Conservation (phyloP, 2,329 filamentous ascomycete species). For the Ophiocordyceps camponoti-leonardi region DNA sequence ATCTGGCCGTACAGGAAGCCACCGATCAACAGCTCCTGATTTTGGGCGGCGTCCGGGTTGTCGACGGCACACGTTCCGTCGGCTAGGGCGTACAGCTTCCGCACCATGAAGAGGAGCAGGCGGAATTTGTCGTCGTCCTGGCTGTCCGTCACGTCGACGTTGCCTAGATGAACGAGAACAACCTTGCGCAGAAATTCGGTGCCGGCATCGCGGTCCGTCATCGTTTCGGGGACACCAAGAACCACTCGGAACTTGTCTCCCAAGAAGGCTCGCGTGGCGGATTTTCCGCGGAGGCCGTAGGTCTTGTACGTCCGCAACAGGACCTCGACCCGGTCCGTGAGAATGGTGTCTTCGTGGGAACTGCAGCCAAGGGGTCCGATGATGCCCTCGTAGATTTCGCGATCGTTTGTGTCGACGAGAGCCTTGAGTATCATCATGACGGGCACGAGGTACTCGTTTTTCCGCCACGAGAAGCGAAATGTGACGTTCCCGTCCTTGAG, state of each 20-base stretch:
- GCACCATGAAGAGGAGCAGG: slow-evolving; percentile 86
- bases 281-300: slow-evolving; percentile 68
- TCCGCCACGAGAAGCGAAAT: slow-evolving; percentile 94
- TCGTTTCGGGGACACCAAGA: slow-evolving; percentile 65
- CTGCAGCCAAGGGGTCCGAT: slow-evolving; percentile 64
- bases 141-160: slow-evolving; percentile 62
- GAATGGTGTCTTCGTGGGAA: slow-evolving; percentile 72
- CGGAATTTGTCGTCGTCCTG: slow-evolving; percentile 89
- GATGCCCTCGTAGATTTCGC: slow-evolving; percentile 88
- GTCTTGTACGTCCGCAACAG: slow-evolving; percentile 84
- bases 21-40: slow-evolving; percentile 85
- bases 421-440: slow-evolving; percentile 96
- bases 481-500: slow-evolving; percentile 90
- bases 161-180: slow-evolving; percentile 81
- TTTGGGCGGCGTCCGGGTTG: slow-evolving; percentile 92
- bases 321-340: slow-evolving; percentile 86
- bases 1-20: slow-evolving; percentile 93
- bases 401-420: slow-evolving; percentile 85
- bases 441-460: slow-evolving; percentile 91
- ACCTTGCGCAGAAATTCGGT: slow-evolving; percentile 82
- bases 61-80: slow-evolving; percentile 86
- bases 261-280: slow-evolving; percentile 69
- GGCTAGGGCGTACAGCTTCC: slow-evolving; percentile 85
- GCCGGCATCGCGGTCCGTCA: slow-evolving; percentile 77
- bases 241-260: slow-evolving; percentile 85